Evolutionary conservation across 169 alveolate genomes (phyloP).

Genomic region (Plasmodium berghei): DNA sequence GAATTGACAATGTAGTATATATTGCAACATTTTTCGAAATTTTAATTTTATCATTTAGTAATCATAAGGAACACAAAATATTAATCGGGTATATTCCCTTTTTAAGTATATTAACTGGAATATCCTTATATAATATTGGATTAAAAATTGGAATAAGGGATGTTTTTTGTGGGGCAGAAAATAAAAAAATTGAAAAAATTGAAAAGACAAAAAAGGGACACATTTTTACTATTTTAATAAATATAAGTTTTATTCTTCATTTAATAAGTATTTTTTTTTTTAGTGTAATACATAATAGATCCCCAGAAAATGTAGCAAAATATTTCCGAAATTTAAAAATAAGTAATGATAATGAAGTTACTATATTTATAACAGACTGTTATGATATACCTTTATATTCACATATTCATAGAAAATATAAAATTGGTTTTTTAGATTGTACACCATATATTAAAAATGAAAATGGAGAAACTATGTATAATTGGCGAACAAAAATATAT

Average conservation of each 20-base stretch:
- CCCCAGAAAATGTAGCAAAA: slow-evolving; percentile 60
- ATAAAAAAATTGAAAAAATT: background rate
- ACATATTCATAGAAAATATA: slow-evolving; percentile 68
- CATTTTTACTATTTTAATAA: slow-evolving; percentile 3
- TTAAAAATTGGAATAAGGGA: background rate
- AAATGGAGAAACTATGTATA: slow-evolving; percentile 10
- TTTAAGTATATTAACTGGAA: slow-evolving; percentile 17
- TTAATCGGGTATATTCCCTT: slow-evolving; percentile 51
- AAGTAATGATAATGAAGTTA: slow-evolving; percentile 40
- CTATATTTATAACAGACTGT: slow-evolving; percentile 75
- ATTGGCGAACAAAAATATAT: slow-evolving; percentile 55
- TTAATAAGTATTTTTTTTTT: slow-evolving; percentile 64
- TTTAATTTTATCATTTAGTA: slow-evolving; percentile 40
- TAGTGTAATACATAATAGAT: slow-evolving; percentile 57
- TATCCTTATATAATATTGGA: slow-evolving; percentile 2
- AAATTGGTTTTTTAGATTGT: slow-evolving; percentile 77
- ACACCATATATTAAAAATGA: slow-evolving; percentile 64
- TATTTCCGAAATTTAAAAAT: slow-evolving; percentile 38
- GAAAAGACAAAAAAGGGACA: slow-evolving; percentile 8
- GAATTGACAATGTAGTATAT: slow-evolving; percentile 37
- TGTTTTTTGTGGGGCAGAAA: background rate
- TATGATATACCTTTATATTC: slow-evolving; percentile 78
- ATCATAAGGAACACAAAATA: slow-evolving; percentile 58
- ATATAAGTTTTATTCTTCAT: slow-evolving; percentile 50
- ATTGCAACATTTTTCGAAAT: slow-evolving; percentile 53